Conservation (phyloP, 306 rosid species). For the Malus orientalis region DNA sequence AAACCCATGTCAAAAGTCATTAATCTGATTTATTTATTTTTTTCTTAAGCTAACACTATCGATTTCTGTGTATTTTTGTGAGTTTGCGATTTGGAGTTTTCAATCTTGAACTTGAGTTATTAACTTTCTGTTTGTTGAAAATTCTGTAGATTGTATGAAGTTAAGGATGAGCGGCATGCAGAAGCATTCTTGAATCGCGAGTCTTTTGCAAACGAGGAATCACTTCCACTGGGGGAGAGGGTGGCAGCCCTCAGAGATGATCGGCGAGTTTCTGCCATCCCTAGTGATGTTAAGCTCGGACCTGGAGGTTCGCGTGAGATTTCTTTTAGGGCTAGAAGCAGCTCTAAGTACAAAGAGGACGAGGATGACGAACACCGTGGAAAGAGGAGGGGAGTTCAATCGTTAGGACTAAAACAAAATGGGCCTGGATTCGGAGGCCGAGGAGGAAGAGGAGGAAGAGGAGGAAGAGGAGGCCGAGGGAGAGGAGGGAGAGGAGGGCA, state of each 20-base stretch:
- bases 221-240: constrained; percentile 79
- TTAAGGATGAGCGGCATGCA: constrained; percentile 81
- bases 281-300: constrained; percentile 57
- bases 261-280: constrained; percentile 26
- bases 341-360: constrained; percentile 59
- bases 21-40: not conserved
- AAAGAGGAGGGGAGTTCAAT: constrained; percentile 63
- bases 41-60: not conserved
- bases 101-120: not conserved
- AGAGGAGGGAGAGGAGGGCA: constrained; percentile 29
- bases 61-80: not conserved
- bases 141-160: constrained; percentile 61
- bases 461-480: constrained; percentile 19
- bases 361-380: constrained; percentile 36
- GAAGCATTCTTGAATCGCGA: constrained; percentile 72
- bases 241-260: constrained; percentile 44
- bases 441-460: constrained; percentile 27
- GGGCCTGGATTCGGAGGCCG: constrained; percentile 32
- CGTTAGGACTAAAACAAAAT: constrained; percentile 47
- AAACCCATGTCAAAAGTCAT: not conserved
- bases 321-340: constrained; percentile 66
- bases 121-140: not conserved
- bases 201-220: constrained; percentile 68
- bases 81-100: not conserved
- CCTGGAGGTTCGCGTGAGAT: constrained; percentile 88